Evolutionary conservation across 768 basidiomycete species (phyloP).

Genomic region (Lactifluus echinatus): DNA sequence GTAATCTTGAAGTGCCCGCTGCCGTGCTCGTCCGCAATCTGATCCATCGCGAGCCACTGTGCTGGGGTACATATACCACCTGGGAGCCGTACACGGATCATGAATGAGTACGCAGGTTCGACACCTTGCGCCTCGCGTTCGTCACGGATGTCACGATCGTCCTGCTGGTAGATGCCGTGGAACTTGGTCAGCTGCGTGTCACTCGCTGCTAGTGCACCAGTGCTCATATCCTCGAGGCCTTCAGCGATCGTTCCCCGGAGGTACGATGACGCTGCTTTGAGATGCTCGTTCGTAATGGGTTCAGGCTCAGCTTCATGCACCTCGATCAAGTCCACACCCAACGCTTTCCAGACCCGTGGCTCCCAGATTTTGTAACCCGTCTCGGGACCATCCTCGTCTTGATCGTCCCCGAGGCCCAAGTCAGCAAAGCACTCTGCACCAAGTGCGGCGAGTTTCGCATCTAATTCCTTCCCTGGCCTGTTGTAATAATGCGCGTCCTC

Average conservation of each 20-base stretch:
- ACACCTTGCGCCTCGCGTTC: constrained; percentile 88
- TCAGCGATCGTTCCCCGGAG: constrained; percentile 93
- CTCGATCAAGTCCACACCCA: constrained; percentile 86
- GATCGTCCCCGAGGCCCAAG: constrained; percentile 90
- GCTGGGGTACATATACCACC: constrained; percentile 87
- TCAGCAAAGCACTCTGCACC: constrained; percentile 68
- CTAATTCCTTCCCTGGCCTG: constrained; percentile 88
- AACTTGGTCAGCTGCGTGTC: constrained; percentile 98
- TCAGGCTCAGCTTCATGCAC: constrained; percentile 96
- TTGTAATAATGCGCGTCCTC: constrained; percentile 98
- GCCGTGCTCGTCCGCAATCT: constrained; percentile 93
- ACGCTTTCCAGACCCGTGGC: constrained; percentile 82
- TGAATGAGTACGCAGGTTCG: constrained; percentile 95
- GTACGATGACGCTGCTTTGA: constrained; percentile 93
- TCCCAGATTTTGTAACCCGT: constrained; percentile 98
- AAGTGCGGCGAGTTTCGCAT: constrained; percentile 66
- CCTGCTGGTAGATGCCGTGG: constrained; percentile 96
- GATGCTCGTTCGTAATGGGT: constrained; percentile 97
- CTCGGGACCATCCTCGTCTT: constrained; percentile 91
- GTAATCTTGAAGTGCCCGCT: constrained; percentile 95
- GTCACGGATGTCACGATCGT: constrained; percentile 97
- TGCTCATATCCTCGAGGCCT: constrained; percentile 76
- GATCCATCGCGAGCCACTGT: constrained; percentile 95
- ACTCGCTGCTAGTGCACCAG: constrained; percentile 80
- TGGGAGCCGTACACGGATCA: constrained; percentile 96